Conservation (phyloP, 2,329 filamentous ascomycete genomes). For the Neophaeococcomyces aloes region DNA sequence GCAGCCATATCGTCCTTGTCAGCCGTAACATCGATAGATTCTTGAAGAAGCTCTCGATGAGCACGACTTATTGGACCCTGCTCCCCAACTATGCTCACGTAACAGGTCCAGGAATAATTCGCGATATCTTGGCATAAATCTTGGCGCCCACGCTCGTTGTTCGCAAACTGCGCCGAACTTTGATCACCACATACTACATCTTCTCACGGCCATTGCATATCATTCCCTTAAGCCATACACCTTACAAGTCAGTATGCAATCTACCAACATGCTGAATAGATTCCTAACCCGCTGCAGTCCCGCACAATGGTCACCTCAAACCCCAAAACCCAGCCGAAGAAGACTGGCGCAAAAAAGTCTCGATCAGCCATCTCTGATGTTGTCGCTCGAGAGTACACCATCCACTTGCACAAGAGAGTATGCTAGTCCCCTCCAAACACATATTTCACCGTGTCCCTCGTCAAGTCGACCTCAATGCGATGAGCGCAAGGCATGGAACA, state of each 20-base stretch:
- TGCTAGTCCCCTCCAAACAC: conserved; percentile 35
- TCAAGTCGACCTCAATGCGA: neutral
- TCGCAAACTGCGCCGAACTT: too few species aligned
- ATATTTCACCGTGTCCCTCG: neutral
- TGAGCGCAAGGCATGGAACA: conserved; percentile 6
- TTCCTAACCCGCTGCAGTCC: conserved; percentile 2
- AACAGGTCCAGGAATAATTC: too few species aligned
- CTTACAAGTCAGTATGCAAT: neutral
- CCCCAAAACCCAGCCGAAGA: conserved; percentile 46
- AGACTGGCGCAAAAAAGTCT: conserved; percentile 55
- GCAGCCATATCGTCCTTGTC: too few species aligned
- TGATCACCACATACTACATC: too few species aligned
- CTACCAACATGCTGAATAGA: neutral
- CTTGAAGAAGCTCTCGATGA: too few species aligned
- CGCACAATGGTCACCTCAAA: conserved; percentile 21
- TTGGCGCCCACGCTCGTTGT: too few species aligned
- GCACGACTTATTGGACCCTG: too few species aligned
- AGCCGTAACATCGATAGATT: too few species aligned
- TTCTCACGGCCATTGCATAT: too few species aligned
- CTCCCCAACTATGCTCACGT: too few species aligned
- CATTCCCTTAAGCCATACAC: too few species aligned
- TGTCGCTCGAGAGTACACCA: conserved; percentile 99
- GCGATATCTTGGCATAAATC: too few species aligned
- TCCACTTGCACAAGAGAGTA: conserved; percentile 99
- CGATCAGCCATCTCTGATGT: conserved; percentile 98